Evolutionary conservation across 2,329 filamentous ascomycete species (phyloP), one percentile per base, ranked within the genome.

Genomic region (Sporothrix globosa): DNA sequence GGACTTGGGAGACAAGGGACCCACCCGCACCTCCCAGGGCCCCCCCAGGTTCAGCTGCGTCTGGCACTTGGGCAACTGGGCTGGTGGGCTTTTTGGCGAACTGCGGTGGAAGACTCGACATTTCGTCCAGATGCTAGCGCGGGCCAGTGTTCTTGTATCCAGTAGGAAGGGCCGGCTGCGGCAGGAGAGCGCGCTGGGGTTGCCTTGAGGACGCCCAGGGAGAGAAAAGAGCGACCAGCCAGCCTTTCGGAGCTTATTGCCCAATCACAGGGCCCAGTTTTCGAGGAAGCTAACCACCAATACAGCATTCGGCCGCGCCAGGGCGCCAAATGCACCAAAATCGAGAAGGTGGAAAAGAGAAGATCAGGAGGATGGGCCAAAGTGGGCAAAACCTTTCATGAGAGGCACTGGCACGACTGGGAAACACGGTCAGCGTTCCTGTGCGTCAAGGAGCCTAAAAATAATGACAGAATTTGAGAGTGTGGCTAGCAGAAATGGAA

Each of bases 291-390:
- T 66, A 66, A 30, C 61, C 61, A 66, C 60, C 6, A 65, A 65
- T 30, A 34, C 60, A 65, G 60, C 44, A 65, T 65, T n/a, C 50
- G 44, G 60, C 60, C 60, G 60, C 60, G 41, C 60, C 39, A 63
- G 52, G 56, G 24, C 41, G 41, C 60, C 44, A 66, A 52, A 66
- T 34, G 61, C 24, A 39, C 44, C 61, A 52, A 48, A 66, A 66
- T 50, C 19, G 44, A 66, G 44, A 50, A 65, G 61, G 61, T 66
- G 44, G 7, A 11, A 34, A 10, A 6, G 17, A 39, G 5, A 58
- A 10, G 7, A 6, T 39, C 17, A 10, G 7, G 19, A 50, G 44
- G 46, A 50, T 30, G 61, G 10, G 14, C 11, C 14, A 44, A 39
- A 48, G 19, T 17, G 4, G 41, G 41, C 11, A 44, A 48, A 27